Conservation (phyloP, 441 rosid genomes). For the Corymbia calophylla region DNA sequence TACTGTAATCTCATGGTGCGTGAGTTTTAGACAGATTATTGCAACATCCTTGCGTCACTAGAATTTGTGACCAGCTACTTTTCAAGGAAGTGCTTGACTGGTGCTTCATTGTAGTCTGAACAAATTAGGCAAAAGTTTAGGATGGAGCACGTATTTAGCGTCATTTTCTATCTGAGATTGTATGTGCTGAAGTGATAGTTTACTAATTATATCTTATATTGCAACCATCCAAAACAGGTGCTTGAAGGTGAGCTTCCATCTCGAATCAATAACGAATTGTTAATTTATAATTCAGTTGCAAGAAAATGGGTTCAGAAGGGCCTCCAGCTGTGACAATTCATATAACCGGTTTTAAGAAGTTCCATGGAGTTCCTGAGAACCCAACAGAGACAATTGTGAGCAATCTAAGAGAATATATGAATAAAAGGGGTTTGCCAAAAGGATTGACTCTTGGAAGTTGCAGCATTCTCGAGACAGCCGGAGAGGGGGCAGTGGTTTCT, state of each 20-base stretch:
- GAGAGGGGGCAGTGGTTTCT: constrained; percentile 57
- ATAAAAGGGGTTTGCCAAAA: constrained; percentile 62
- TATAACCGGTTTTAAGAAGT: constrained; percentile 90
- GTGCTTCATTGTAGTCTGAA: background rate
- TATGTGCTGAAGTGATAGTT: background rate
- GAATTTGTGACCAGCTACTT: background rate
- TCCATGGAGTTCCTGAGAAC: constrained; percentile 95
- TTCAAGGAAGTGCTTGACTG: background rate
- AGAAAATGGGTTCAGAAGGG: constrained; percentile 92
- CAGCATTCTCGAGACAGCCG: constrained; percentile 82
- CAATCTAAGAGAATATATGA: constrained; percentile 59
- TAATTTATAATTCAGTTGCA: background rate
- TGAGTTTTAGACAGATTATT: background rate
- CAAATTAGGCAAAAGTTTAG: background rate
- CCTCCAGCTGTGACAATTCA: constrained; percentile 63
- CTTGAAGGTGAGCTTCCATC: background rate
- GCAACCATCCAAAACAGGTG: background rate
- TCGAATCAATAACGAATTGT: background rate
- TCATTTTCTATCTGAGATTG: background rate
- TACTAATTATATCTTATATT: background rate
- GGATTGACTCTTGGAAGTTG: constrained; percentile 69
- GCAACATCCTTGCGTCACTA: background rate
- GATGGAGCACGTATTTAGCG: background rate
- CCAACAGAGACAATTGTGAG: constrained; percentile 77
- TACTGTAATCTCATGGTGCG: background rate